phyloP scores from a whole-genome alignment of 371 early-diverging fungal genomes.

The Rhizomucor pusillus region DNA sequence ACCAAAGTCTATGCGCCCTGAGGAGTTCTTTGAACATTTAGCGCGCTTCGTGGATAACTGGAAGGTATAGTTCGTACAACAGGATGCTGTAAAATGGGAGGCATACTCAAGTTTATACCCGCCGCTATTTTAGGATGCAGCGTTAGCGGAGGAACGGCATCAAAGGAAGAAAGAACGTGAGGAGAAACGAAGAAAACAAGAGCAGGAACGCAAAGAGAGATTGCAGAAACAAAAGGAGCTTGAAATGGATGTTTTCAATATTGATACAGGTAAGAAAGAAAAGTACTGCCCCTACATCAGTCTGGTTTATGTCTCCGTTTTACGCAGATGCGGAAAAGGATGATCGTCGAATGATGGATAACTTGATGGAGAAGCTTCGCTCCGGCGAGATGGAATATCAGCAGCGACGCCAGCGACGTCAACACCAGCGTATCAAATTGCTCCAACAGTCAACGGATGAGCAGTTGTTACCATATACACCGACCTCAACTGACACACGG shows the following conservation, averaged over 20 bases:
- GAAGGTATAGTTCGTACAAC: conserved; percentile 12
- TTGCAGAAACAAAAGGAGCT: neutral
- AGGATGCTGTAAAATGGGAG: neutral
- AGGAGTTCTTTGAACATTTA: conserved; percentile 32
- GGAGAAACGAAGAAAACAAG: conserved; percentile 23
- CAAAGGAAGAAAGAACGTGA: conserved; percentile 26
- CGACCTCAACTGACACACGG: neutral
- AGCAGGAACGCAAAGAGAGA: conserved; percentile 24
- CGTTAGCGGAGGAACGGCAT: conserved; percentile 28
- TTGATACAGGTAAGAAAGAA: too few relatives aligned
- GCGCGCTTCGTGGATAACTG: conserved; percentile 20
- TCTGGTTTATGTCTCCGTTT: too few relatives aligned
- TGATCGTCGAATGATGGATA: conserved; percentile 46
- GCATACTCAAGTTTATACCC: neutral
- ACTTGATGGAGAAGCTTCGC: conserved; percentile 34
- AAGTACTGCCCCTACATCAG: too few relatives aligned
- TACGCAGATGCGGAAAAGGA: conserved; percentile 9
- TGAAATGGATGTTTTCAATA: neutral
- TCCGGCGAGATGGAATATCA: conserved; percentile 34
- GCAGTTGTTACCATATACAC: neutral
- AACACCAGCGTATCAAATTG: conserved; percentile 4
- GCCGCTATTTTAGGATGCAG: conserved; percentile 20
- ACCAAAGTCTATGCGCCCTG: conserved; percentile 32
- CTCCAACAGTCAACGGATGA: neutral
- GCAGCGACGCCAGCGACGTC: conserved; percentile 21